Percentiles rank a stretch among this genome's conserved stretches.
These are phyloP conservation scores for Alloteropsis angusta DNA, from an alignment of 202 grass and related monocot species.

Conservation along the genomic window DNA sequence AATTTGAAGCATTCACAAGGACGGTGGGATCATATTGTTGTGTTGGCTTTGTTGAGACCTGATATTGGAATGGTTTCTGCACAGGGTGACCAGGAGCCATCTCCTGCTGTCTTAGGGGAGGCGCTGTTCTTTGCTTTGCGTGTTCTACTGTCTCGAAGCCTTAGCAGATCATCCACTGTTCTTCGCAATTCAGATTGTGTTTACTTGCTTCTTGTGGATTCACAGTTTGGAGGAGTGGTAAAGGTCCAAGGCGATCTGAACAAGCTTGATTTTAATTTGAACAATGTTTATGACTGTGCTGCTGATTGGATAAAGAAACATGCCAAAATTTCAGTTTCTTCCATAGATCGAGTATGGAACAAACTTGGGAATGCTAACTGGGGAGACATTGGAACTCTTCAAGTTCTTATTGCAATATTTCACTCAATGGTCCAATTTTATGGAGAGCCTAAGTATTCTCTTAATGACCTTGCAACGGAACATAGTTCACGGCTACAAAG, in stretches of 20 bases:
- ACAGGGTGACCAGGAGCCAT: slow-evolving; percentile 55
- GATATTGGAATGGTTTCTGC: slow-evolving; percentile 57
- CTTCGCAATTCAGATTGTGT: slow-evolving; percentile 72
- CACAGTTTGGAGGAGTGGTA: slow-evolving; percentile 86
- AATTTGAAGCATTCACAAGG: slow-evolving; percentile 59
- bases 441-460: slow-evolving; percentile 68
- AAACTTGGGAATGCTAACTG: slow-evolving; percentile 99
- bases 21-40: slow-evolving; percentile 90
- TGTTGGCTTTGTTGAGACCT: slow-evolving; percentile 75
- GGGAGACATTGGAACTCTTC: slow-evolving; percentile 86
- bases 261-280: slow-evolving; percentile 72
- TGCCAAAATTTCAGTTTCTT: slow-evolving; percentile 73
- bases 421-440: slow-evolving; percentile 79
- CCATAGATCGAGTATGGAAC: slow-evolving; percentile 87
- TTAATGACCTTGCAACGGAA: slow-evolving; percentile 71
- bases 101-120: slow-evolving; percentile 61
- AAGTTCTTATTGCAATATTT: slow-evolving; percentile 78
- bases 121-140: slow-evolving; percentile 89
- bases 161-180: slow-evolving; percentile 68
- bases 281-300: slow-evolving; percentile 80
- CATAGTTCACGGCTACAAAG: slow-evolving; percentile 81
- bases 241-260: slow-evolving; percentile 87
- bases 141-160: slow-evolving; percentile 81
- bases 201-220: slow-evolving; percentile 89
- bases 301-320: slow-evolving; percentile 80